Base-by-base conservation (phyloP, 1,284 basidiomycete species). In the Chalciporus sp. region DNA sequence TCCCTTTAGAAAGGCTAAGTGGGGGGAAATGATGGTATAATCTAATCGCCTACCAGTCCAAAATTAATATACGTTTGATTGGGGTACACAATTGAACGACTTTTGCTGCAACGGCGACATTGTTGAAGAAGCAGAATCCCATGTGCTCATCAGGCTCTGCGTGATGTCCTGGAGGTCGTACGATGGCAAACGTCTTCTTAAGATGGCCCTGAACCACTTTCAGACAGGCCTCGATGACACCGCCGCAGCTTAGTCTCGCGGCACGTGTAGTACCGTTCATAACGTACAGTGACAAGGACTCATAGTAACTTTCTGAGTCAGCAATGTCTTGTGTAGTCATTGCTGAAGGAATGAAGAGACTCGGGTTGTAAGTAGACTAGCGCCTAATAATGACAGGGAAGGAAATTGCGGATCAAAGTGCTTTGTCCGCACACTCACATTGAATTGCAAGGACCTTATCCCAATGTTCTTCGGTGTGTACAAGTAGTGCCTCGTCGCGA, bases 111-210 rank as follows among this genome's bases (percentile, higher is more conserved):
- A 99, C 90, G 1, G 96, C 91, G 19, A 97, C 95, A 64, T 99
- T 99, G 73, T 99, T 99, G 77, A 94, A 98, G 76, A 99, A 95
- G 73, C 97, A 99, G 73, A 99, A 99, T 1, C 97, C 97, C 92
- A 98, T 98, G 65, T 94, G 92, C 68, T 95, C 91, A 60, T 96
- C 90, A 2, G 97, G 97, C 72, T 99, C 97, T 17, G 97, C 96
- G 65, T 99, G 97, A 70, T 99, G 97, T 0, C 97, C 97, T 0
- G 97, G 97, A 10, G 97, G 97, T 23, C 97, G 84, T 33, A 99
- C 94, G 60, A 99, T 94, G 1, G 97, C 97, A 66, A 99, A 92
- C 0, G 92, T 83, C 68, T 96, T 98, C 61, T 88, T 82, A 33
- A 98, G 80, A 59, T 86, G 79, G 5, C 88, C 86, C 26, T 85